Base-by-base conservation (phyloP, 2,329 filamentous ascomycete species). In the Epicoccum nigrum region DNA sequence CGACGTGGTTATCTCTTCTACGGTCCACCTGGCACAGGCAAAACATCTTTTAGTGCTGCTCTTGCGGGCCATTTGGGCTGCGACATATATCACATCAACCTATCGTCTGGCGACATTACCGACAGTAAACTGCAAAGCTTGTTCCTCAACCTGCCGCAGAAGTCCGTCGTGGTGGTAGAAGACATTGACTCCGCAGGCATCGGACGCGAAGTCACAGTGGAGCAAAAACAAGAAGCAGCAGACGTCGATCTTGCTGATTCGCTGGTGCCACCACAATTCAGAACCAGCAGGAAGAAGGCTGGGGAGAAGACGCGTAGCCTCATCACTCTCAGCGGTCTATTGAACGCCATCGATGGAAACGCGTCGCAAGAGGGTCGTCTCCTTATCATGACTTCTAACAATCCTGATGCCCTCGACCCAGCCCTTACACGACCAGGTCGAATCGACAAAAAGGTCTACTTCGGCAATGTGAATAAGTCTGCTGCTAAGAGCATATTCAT, bases 301-400 rank as follows among this genome's bases (percentile, higher is more conserved):
- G 21, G 27, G 6, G n/a, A 39, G 13, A 45, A 45, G 16, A 39
- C 17, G 27, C 33, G 34, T 51, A 68, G 42, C 52, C 62, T 35
- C 54, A 64, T 63, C 86, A 7, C 81, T 90, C 12, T 90, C 86
- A 1, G 89, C 86, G 6, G 49, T 39, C 80, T 94, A 1, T 80
- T 95, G 37, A 94, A 94, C 69, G 88, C 88, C 46, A 90, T 94
- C 23, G 90, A 95, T 64, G 88, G 90, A 41, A 88, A 92, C 4
- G 87, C 86, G 3, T 88, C 86, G 4, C 87, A 90, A 63, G 89
- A 92, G 73, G 89, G 89, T 28, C 83, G 89, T 33, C 82, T 93
- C 12, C 80, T 93, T 17, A 86, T 93, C 73, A 90, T 92, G 86
- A 92, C 89, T 0, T 91, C 88, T 20, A 93, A 93, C 72, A 82